Percentiles rank a stretch among this genome's conserved stretches.
phyloP scores from a whole-genome alignment of 495 filamentous ascomycete species.

The Penicillium robsamsonii region DNA sequence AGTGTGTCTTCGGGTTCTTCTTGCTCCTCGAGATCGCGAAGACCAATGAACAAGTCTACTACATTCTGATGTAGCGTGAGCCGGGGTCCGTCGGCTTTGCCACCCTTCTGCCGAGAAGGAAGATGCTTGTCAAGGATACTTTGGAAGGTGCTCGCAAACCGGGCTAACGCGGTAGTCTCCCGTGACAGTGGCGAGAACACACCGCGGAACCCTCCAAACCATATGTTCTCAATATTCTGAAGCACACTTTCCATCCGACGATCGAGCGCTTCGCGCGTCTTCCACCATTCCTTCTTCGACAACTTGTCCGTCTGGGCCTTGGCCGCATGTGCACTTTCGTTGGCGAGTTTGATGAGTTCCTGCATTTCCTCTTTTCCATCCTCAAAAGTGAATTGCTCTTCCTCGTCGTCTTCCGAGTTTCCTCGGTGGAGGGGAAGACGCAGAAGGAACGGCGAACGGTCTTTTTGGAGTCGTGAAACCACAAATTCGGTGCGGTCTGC shows the following conservation, averaged over 20 bases:
- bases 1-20: slow-evolving; percentile 81
- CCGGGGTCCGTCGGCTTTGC: slow-evolving; percentile 46
- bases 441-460: slow-evolving; percentile 75
- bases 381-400: slow-evolving; percentile 79
- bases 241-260: slow-evolving; percentile 72
- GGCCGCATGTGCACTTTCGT: slow-evolving; percentile 76
- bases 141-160: slow-evolving; percentile 75
- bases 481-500: slow-evolving; percentile 78
- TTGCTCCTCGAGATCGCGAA: slow-evolving; percentile 67
- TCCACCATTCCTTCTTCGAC: slow-evolving; percentile 83
- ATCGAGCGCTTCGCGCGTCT: slow-evolving; percentile 75
- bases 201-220: slow-evolving; percentile 91
- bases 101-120: slow-evolving; percentile 75
- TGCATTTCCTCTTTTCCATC: slow-evolving; percentile 73
- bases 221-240: slow-evolving; percentile 81
- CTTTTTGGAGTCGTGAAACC: slow-evolving; percentile 71
- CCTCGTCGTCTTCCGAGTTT: slow-evolving; percentile 76
- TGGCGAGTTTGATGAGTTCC: slow-evolving; percentile 76
- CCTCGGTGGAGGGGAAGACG: slow-evolving; percentile 80
- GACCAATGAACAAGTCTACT: slow-evolving; percentile 81
- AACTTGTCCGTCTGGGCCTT: slow-evolving; percentile 56
- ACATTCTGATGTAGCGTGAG: slow-evolving; percentile 72
- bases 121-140: slow-evolving; percentile 82
- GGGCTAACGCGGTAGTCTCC: slow-evolving; percentile 58
- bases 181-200: slow-evolving; percentile 75